A percentile compares a stretch with the other conserved stretches of the same genome.
These are phyloP conservation scores for Ilyonectria robusta DNA, from an alignment of 2,329 filamentous ascomycete genomes.

Conservation along the genomic window DNA sequence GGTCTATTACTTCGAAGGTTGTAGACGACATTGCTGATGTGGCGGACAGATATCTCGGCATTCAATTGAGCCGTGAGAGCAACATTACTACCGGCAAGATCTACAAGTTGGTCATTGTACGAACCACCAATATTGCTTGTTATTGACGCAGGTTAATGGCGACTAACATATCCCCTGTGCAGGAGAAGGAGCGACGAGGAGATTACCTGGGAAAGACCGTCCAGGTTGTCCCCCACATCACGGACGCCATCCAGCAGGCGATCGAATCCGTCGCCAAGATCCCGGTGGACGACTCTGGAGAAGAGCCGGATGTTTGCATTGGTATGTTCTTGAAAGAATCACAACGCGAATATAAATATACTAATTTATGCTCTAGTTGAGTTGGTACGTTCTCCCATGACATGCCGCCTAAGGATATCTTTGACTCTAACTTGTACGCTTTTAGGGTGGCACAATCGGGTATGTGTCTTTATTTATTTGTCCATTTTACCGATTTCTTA, in stretches of 20 bases:
- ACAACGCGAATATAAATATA: neutral
- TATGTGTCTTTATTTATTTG: neutral
- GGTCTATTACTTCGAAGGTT: neutral
- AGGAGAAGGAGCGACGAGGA: conserved; percentile 72
- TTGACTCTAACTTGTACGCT: conserved; percentile 5
- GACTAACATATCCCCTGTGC: conserved; percentile 12
- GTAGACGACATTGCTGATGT: conserved; percentile 3
- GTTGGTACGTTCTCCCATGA: conserved; percentile 49
- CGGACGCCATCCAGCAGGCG: conserved; percentile 93
- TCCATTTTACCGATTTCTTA: neutral
- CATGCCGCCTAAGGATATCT: neutral
- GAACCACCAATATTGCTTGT: conserved; percentile 39
- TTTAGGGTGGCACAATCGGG: conserved; percentile 71
- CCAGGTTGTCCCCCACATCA: conserved; percentile 83
- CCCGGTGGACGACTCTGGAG: conserved; percentile 86
- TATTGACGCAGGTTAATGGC: neutral
- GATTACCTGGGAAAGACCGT: conserved; percentile 83
- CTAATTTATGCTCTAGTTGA: conserved; percentile 50
- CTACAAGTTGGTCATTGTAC: conserved; percentile 87
- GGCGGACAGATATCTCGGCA: conserved; percentile 75
- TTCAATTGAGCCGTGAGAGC: conserved; percentile 86
- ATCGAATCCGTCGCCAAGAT: conserved; percentile 88
- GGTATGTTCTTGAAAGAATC: conserved; percentile 65
- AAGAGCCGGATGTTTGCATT: conserved; percentile 92
- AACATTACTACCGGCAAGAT: conserved; percentile 99